Evolutionary conservation across 1,284 basidiomycete genomes (phyloP), one percentile per base, ranked within the genome.

Genomic region (Puccinia novopanici): DNA sequence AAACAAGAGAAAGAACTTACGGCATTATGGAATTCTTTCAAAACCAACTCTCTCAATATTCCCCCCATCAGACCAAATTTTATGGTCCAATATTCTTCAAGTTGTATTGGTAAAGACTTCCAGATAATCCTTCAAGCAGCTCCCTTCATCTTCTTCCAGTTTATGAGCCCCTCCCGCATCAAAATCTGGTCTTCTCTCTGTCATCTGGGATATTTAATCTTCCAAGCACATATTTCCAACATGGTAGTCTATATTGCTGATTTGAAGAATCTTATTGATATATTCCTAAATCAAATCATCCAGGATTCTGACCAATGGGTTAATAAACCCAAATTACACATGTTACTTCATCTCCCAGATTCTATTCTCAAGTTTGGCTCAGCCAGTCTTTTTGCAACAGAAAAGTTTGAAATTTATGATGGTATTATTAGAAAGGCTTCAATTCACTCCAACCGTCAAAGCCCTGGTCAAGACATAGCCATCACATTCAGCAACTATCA

Each of bases 251-350:
- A 72, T 72, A 42, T 52, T 24, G 3, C 15, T 3, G 15, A 72
- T 24, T 55, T 72, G 24, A 40, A 83, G 4, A 4, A 55, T 3
- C 85, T 82, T 52, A 87, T 87, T 37, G 48, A 86, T 0, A 45
- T 83, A 13, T 86, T 87, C 75, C 82, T 87, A 0, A 30, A 84
- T 0, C 81, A 82, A 8, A 84, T 85, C 0, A 84, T 84, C 0
- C 68, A 54, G 0, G 86, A 84, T 84, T 85, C 84, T 2, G 71
- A 71, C 8, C 83, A 81, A 0, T 87, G 86, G 87, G 86, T 87
- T 78, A 87, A 87, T 80, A 87, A 87, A 79, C 85, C 86, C 2
- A 87, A 88, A 79, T 87, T 85, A 48, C 84, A 85, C 52, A 75
- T 84, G 13, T 9, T 85, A 13, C 61, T 82, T 3, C 84, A 85